Evolutionary conservation across 228 moss, liverwort and hornwort genomes (phyloP), one percentile per base, ranked within the genome.

Genomic region (Sphagnum fallax): DNA sequence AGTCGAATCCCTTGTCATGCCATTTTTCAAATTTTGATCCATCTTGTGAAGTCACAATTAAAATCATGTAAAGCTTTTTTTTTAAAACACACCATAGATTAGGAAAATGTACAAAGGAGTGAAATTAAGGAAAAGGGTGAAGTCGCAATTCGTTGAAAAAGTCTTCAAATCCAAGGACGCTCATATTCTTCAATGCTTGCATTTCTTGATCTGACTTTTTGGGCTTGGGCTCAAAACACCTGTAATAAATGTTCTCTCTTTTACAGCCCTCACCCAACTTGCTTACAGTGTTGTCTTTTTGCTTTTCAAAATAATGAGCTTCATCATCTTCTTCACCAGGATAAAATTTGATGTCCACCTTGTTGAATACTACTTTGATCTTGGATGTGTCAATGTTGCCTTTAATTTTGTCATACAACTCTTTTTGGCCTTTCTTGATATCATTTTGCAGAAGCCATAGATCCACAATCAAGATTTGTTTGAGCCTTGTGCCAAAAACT

Each of bases 291-390:
- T 0, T 9, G 0, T 0, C 0, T 48, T 4, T 62, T 5, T 50
- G 72, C 0, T 47, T 0, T 0, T 1, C 0, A 47, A 67, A 63
- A 64, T 63, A 67, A 5, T 57, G 10, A 0, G 2, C 58, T 10
- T 6, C 10, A 52, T 62, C 61, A 2, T 5, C 0, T 59, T 71
- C 48, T 51, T 0, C 49, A 1, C 51, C 1, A 0, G 49, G 32
- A 5, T 16, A 4, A 60, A 62, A 72, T 63, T 49, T 9, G 5
- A 53, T 51, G 59, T 76, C 76, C 58, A 76, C 68, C 6, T 67
- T 76, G 11, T 76, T 72, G 49, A 72, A 67, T 16, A 72, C 72
- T 4, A 76, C 59, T 9, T 48, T 1, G 51, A 76, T 52, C 59
- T 52, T 57, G 4, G 72, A 32, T 32, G 32, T 32, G 32, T 0